Conservation (phyloP, 176 grass and related monocot genomes). For the Alloteropsis semialata region DNA sequence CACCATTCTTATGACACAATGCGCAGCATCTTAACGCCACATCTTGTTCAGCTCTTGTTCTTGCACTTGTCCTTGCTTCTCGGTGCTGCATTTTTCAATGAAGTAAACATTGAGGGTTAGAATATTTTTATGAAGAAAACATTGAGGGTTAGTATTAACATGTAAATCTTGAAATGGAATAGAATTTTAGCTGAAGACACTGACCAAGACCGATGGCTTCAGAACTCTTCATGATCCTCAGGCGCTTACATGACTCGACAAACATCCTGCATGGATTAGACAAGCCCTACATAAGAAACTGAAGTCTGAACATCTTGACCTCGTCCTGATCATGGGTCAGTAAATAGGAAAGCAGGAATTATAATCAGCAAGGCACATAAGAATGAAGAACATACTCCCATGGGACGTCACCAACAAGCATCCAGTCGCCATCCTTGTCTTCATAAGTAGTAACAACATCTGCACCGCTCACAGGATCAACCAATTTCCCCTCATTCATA, state of each 20-base stretch:
- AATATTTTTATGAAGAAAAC: not conserved
- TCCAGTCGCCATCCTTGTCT: conserved; percentile 98
- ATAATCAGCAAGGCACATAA: not conserved
- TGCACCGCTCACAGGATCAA: conserved; percentile 60
- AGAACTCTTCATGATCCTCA: conserved; percentile 98
- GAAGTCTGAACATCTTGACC: conserved; percentile 4
- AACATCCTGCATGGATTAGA: conserved; percentile 73
- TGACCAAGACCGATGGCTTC: conserved; percentile 95
- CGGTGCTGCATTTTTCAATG: conserved; percentile 58
- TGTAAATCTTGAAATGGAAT: conserved; percentile 33
- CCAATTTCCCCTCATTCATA: conserved; percentile 60
- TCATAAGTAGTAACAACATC: conserved; percentile 90
- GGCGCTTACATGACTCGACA: conserved; percentile 94
- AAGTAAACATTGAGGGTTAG: not conserved
- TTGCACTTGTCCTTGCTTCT: conserved; percentile 87
- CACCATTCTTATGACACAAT: conserved; percentile 52
- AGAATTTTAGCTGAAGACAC: conserved; percentile 36
- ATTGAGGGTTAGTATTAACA: not conserved
- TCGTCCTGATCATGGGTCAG: conserved; percentile 6
- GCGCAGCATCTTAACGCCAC: conserved; percentile 44
- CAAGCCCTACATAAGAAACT: conserved; percentile 13
- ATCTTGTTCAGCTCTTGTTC: conserved; percentile 72
- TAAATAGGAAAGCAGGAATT: conserved; percentile 7
- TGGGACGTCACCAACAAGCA: conserved; percentile 92
- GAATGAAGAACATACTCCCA: conserved; percentile 74